Conservation (phyloP, 371 early-diverging fungal species). For the Lichtheimia ornata region DNA sequence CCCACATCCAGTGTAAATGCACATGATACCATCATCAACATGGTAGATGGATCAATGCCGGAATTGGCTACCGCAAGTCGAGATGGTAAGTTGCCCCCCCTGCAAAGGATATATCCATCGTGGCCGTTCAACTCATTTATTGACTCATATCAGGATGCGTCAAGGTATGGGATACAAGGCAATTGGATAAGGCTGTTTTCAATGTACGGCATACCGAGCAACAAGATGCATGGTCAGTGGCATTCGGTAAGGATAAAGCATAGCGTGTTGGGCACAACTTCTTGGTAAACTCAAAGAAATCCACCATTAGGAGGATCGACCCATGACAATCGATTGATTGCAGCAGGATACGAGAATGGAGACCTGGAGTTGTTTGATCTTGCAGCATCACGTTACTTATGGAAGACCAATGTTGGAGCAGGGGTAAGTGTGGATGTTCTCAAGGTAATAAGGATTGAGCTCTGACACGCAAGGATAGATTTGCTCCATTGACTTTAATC, state of each 20-base stretch:
- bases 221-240: slow-evolving; percentile 79
- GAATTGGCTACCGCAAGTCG: slow-evolving; percentile 78
- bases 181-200: slow-evolving; percentile 66
- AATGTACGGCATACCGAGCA: slow-evolving; percentile 50
- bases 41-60: slow-evolving; percentile 71
- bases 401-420: slow-evolving; percentile 74
- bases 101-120: background rate
- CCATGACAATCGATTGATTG: slow-evolving; percentile 32
- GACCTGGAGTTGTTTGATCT: slow-evolving; percentile 77
- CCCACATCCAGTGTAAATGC: slow-evolving; percentile 65
- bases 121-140: background rate
- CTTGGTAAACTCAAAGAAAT: background rate
- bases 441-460: background rate
- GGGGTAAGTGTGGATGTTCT: slow-evolving; percentile 54
- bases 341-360: slow-evolving; percentile 83
- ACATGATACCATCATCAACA: slow-evolving; percentile 77
- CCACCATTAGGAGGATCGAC: background rate
- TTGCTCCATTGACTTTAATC: slow-evolving; percentile 64
- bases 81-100: slow-evolving; percentile 53
- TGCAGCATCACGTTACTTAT: slow-evolving; percentile 53
- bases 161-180: slow-evolving; percentile 83
- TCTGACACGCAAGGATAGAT: slow-evolving; percentile 29
- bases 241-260: slow-evolving; percentile 59
- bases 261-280: background rate
- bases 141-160: slow-evolving; percentile 47